Evolutionary conservation across 2,329 filamentous ascomycete genomes (phyloP), one percentile per base, ranked within the genome.

Genomic region (Colletotrichum sp.): DNA sequence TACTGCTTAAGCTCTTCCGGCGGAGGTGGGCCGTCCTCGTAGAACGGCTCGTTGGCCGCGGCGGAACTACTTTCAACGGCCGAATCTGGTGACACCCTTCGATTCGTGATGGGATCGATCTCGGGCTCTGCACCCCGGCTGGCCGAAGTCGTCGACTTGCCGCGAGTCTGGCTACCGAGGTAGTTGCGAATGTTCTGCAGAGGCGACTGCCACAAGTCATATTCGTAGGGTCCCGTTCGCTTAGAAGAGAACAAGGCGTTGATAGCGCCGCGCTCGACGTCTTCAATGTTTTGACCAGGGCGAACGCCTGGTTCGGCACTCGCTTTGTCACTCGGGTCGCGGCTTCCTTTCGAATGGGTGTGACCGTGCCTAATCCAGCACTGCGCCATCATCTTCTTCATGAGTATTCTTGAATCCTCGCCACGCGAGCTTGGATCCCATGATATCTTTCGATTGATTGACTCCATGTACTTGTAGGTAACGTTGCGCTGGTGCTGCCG

Each of bases 91-190:
- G 75, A 75, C 5, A 90, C 85, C 75, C 87, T 90, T 39, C 90
- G 87, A 77, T 92, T 92, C 18, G 90, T 91, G 75, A 92, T 91
- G 5, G 91, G 90, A 72, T 92, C 90, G 59, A 92, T 91, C 24
- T 86, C 81, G 64, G 86, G 88, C 10, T 85, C 85, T 3, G 79
- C 62, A 6, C 79, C 77, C 26, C 59, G n/a, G 28, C 30, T 65
- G 26, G 76, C 68, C 18, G 71, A 68, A 9, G 63, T 62, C 9
- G 66, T 66, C 34, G 65, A 60, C 22, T 71, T 39, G 72, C 12
- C 72, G 16, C 71, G 59, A 18, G 60, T 71, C 60, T 75, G 75
- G 63, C 52, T 76, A 13, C 68, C 75, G 8, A 86, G 78, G 69
- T 84, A 83, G 39, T 81, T 82, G 72, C 84, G 84, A 22, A 85